These are phyloP conservation scores for Metschnikowia corniflorae DNA, from an alignment of 805 yeast genomes.

Conservation along the genomic window DNA sequence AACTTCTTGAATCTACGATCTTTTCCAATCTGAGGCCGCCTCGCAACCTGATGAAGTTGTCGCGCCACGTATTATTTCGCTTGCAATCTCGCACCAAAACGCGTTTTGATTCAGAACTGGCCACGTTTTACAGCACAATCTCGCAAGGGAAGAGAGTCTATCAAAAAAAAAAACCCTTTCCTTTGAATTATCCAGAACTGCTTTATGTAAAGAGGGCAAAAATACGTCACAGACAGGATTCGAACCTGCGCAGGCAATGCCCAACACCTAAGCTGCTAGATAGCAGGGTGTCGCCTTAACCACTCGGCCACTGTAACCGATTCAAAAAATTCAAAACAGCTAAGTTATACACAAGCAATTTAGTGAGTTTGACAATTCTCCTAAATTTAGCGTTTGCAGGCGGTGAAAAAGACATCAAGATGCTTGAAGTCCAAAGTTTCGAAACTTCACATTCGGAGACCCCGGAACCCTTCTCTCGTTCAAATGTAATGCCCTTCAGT, in stretches of 20 bases:
- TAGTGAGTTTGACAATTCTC: too few relatives aligned
- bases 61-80: not conserved
- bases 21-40: too few relatives aligned
- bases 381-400: too few relatives aligned
- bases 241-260: conserved; percentile 88
- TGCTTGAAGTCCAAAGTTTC: too few relatives aligned
- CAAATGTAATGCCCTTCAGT: not conserved
- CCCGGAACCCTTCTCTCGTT: too few relatives aligned
- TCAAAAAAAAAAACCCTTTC: not conserved
- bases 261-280: conserved; percentile 40
- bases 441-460: too few relatives aligned
- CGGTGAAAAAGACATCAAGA: too few relatives aligned
- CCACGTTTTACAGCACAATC: too few relatives aligned
- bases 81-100: not conserved
- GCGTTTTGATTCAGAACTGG: too few relatives aligned
- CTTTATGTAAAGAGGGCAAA: conserved; percentile 29
- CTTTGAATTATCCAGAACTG: not conserved
- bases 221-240: conserved; percentile 97
- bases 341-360: too few relatives aligned
- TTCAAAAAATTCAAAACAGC: not conserved
- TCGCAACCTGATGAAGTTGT: too few relatives aligned
- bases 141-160: not conserved
- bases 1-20: too few relatives aligned
- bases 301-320: conserved; percentile 81
- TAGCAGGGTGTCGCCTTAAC: conserved; percentile 94